phyloP scores from a whole-genome alignment of 805 yeast genomes.

The Scheffersomyces coipomensis region DNA sequence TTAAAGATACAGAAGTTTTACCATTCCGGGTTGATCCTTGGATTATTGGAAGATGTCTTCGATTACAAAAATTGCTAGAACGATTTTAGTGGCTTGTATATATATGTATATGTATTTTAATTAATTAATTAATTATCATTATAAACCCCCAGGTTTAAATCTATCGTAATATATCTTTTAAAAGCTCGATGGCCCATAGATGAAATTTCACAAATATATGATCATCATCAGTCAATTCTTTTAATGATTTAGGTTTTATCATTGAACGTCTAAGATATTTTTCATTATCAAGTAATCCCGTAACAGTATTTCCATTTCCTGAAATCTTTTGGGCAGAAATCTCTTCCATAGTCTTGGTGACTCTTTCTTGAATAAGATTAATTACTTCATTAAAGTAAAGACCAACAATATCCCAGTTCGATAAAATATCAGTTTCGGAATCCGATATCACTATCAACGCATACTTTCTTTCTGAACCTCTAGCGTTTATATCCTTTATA shows the following conservation, averaged over 20 bases:
- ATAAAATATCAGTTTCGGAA: slow-evolving; percentile 49
- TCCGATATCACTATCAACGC: slow-evolving; percentile 58
- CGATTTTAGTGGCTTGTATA: too few relatives aligned
- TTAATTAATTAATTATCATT: not conserved
- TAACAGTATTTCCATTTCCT: slow-evolving; percentile 2
- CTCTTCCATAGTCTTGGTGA: slow-evolving; percentile 10
- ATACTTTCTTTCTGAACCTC: slow-evolving; percentile 74
- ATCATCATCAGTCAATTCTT: slow-evolving; percentile 54
- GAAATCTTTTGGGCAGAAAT: slow-evolving; percentile 16
- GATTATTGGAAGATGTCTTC: slow-evolving; percentile 1
- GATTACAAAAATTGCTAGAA: not conserved
- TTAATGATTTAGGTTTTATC: slow-evolving; percentile 54
- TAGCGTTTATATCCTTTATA: slow-evolving; percentile 59
- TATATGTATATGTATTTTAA: too few relatives aligned
- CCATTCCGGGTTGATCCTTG: slow-evolving; percentile 4
- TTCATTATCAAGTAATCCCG: slow-evolving; percentile 36
- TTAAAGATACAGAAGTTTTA: not conserved
- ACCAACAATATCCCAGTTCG: slow-evolving; percentile 52
- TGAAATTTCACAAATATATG: slow-evolving; percentile 58
- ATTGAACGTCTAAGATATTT: slow-evolving; percentile 55
- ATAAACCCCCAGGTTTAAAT: not conserved
- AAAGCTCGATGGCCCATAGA: slow-evolving; percentile 58
- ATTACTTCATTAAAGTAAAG: slow-evolving; percentile 29
- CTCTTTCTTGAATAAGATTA: slow-evolving; percentile 27
- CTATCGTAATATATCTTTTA: slow-evolving; percentile 27